Evolutionary conservation across 148 eudicot genomes (phyloP).

Genomic region (Heliosperma pusillum): DNA sequence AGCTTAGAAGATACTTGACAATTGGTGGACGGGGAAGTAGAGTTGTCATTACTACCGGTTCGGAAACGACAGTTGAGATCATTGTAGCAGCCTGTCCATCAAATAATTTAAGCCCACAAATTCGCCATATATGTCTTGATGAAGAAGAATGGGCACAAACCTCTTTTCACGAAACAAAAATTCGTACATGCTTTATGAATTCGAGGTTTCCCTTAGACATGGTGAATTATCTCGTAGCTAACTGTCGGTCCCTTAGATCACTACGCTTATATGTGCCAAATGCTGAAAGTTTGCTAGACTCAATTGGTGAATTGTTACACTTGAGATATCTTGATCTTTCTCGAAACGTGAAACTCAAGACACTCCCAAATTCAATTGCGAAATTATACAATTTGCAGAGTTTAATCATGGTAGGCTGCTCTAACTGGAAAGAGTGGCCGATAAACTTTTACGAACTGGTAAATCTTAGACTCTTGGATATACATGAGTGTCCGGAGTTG

Average conservation of each 20-base stretch:
- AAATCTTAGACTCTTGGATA: slow-evolving; percentile 14
- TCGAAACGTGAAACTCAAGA: not conserved
- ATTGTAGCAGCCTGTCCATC: not conserved
- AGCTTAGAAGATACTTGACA: too few species aligned
- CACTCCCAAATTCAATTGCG: slow-evolving; percentile 11
- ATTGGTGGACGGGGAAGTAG: too few species aligned
- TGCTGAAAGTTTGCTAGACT: slow-evolving; percentile 10
- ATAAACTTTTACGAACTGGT: slow-evolving; percentile 14
- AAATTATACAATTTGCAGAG: slow-evolving; percentile 29
- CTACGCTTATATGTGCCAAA: slow-evolving; percentile 1
- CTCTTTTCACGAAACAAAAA: not conserved
- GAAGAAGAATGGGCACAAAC: not conserved
- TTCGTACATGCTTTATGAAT: slow-evolving; percentile 1
- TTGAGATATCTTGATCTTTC: slow-evolving; percentile 25
- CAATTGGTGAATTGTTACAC: slow-evolving; percentile 25
- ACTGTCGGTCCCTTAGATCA: slow-evolving; percentile 19
- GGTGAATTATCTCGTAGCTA: not conserved
- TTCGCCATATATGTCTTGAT: slow-evolving; percentile 1
- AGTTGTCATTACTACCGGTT: too few species aligned
- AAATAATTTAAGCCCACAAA: not conserved
- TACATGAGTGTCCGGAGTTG: not conserved
- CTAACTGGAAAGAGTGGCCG: slow-evolving; percentile 17
- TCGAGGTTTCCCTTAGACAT: not conserved
- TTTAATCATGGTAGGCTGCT: not conserved
- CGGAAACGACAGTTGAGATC: not conserved